Evolutionary conservation across 768 basidiomycete genomes (phyloP), one percentile per base, ranked within the genome.

Genomic region (Russula virescens): DNA sequence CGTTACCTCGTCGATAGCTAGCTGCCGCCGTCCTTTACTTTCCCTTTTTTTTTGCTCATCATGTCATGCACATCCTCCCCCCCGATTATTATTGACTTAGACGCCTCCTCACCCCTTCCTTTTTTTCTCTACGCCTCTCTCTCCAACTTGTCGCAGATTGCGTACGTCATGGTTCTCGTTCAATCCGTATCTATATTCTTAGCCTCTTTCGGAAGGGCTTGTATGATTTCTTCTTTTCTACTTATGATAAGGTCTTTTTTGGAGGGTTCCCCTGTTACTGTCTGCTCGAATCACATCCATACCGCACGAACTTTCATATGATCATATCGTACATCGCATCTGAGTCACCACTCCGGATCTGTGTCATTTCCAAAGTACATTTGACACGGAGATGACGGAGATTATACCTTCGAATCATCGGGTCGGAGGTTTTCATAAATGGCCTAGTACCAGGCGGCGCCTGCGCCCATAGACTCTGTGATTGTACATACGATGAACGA

Each of bases 181-280:
- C 48, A 35, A 46, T 57, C 28, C 31, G 56, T 63, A 63, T 63
- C 62, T 58, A 63, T 58, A 53, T 28, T 21, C 43, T 45, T 58
- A 31, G 56, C 62, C 43, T 13, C 11, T 58, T 57, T 31, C 49
- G 23, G 42, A 51, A 28, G 55, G 55, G 43, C 43, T 56, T 63
- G 62, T 63, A 63, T 62, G 55, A 46, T 31, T 58, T 51, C 11
- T 23, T 47, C 13, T 38, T n/a, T 38, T 38, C 46, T 61, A 46
- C 23, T 63, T 58, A 63, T 58, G 62, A 63, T 58, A 50, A 53
- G 62, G 62, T 52, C 23, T 53, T 62, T 56, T 38, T 63, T 57
- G 52, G 62, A 56, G 58, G 50, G 62, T 25, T 52, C 18, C 26
- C 11, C 18, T 10, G 3, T n/a, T n/a, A n/a, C 2, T 48, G 35